A percentile compares a stretch with the other conserved stretches of the same genome.
Evolutionary conservation across 2,329 filamentous ascomycete species (phyloP).

Genomic region (Sarocladium kiliense): DNA sequence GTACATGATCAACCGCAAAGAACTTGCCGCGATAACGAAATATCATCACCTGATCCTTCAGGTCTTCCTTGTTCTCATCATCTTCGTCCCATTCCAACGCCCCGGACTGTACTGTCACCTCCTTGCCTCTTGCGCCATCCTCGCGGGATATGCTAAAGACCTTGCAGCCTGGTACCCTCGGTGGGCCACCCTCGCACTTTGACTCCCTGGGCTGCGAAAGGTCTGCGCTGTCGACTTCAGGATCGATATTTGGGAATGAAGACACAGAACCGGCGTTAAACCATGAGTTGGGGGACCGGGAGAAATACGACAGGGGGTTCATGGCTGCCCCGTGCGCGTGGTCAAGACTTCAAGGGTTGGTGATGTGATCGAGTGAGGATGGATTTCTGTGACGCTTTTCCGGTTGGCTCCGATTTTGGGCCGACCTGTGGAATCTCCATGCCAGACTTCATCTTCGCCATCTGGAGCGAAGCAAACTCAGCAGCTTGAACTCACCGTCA

Average conservation of each 20-base stretch:
- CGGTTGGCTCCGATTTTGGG: too few species aligned
- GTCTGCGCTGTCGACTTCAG: background rate
- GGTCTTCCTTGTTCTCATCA: constrained; percentile 24
- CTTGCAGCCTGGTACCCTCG: constrained; percentile 51
- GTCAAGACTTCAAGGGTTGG: background rate
- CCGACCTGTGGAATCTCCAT: too few species aligned
- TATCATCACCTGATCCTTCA: constrained; percentile 59
- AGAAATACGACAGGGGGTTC: background rate
- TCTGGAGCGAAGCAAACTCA: too few species aligned
- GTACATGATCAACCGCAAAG: constrained; percentile 65
- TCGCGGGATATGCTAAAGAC: constrained; percentile 46
- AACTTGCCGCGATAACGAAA: constrained; percentile 59
- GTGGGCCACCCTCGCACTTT: constrained; percentile 11
- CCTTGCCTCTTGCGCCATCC: constrained; percentile 29
- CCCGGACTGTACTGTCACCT: constrained; percentile 26
- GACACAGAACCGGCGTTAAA: background rate
- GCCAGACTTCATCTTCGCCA: too few species aligned
- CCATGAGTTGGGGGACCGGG: background rate
- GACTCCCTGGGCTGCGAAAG: constrained; percentile 2
- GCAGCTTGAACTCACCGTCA: too few species aligned
- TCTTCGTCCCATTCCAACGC: constrained; percentile 21
- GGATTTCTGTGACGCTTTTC: background rate
- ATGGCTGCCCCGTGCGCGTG: background rate
- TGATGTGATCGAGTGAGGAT: background rate
- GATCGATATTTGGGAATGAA: constrained; percentile 7